A percentile compares a stretch with the other conserved stretches of the same genome.
Conservation (phyloP, 225 moss, liverwort and hornwort genomes). For the Asterella californica region DNA sequence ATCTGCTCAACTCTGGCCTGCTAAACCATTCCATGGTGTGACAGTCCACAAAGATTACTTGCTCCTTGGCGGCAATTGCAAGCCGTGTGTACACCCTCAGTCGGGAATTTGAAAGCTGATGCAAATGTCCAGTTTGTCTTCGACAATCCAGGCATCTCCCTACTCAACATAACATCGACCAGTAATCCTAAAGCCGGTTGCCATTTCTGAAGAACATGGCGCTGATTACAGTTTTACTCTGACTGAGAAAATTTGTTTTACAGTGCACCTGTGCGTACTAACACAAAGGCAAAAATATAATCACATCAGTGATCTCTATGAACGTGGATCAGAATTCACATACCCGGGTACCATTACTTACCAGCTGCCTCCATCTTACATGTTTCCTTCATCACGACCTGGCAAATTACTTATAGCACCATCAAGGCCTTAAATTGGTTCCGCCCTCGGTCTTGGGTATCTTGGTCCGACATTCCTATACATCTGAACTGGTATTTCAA, state of each 20-base stretch:
- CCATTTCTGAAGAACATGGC: slow-evolving; percentile 4
- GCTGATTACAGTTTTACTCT: slow-evolving; percentile 25
- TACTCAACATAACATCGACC: slow-evolving; percentile 25
- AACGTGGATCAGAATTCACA: slow-evolving; percentile 21
- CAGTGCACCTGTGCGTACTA: slow-evolving; percentile 19
- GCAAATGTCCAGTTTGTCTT: slow-evolving; percentile 16
- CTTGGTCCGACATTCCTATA: slow-evolving; percentile 31
- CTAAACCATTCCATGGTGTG: neutral
- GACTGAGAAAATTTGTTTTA: slow-evolving; percentile 20
- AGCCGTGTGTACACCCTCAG: slow-evolving; percentile 14
- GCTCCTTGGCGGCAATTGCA: slow-evolving; percentile 12
- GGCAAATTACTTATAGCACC: slow-evolving; percentile 19
- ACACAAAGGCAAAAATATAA: slow-evolving; percentile 17
- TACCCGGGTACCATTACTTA: slow-evolving; percentile 11
- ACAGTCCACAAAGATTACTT: neutral
- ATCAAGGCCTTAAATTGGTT: slow-evolving; percentile 11
- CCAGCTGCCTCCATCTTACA: slow-evolving; percentile 23
- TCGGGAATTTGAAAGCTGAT: neutral
- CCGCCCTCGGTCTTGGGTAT: slow-evolving; percentile 15
- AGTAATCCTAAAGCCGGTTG: slow-evolving; percentile 24
- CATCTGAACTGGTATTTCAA: slow-evolving; percentile 32
- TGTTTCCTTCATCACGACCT: slow-evolving; percentile 1
- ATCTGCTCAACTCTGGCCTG: neutral
- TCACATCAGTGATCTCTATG: slow-evolving; percentile 20
- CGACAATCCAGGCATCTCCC: slow-evolving; percentile 16